These are phyloP conservation scores for Chaetomiaceae sp. DNA, from an alignment of 2,329 filamentous ascomycete species.

Conservation along the genomic window DNA sequence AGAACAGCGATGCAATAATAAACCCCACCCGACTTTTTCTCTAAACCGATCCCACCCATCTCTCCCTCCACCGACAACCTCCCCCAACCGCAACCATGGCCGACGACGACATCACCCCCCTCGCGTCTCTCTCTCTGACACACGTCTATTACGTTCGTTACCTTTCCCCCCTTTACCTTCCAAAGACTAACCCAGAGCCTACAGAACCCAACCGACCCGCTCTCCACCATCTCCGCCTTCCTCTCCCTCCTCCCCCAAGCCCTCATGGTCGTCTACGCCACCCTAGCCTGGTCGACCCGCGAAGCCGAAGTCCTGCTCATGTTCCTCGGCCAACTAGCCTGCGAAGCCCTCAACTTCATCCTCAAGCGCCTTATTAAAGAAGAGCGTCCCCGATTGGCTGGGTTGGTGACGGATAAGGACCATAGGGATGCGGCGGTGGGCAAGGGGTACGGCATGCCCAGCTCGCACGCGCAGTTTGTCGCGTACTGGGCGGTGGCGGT, in stretches of 20 bases:
- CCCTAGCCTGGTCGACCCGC: conserved; percentile 84
- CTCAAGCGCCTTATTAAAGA: conserved; percentile 91
- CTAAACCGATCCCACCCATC: background rate
- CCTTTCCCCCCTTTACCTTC: background rate
- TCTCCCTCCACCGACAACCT: background rate
- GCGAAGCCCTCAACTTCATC: conserved; percentile 84
- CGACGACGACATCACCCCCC: conserved; percentile 46
- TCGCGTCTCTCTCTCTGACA: conserved; percentile 88
- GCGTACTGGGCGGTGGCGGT: conserved; percentile 86
- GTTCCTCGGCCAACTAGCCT: conserved; percentile 86
- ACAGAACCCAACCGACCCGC: conserved; percentile 76
- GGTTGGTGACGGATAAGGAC: conserved; percentile 62
- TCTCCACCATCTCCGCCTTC: conserved; percentile 88
- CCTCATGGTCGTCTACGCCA: conserved; percentile 83
- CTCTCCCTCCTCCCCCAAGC: conserved; percentile 91
- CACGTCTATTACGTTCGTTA: conserved; percentile 86
- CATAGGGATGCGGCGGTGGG: conserved; percentile 31
- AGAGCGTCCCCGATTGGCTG: conserved; percentile 79
- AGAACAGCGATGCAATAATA: too few relatives aligned
- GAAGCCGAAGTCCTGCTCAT: conserved; percentile 86
- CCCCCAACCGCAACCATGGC: conserved; percentile 30
- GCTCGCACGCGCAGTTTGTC: conserved; percentile 91
- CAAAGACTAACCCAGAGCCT: background rate
- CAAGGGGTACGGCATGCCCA: conserved; percentile 97
- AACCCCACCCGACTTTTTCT: too few relatives aligned